Conservation (phyloP, 352 stramenopile genomes). For the Pythium sukuiense region DNA sequence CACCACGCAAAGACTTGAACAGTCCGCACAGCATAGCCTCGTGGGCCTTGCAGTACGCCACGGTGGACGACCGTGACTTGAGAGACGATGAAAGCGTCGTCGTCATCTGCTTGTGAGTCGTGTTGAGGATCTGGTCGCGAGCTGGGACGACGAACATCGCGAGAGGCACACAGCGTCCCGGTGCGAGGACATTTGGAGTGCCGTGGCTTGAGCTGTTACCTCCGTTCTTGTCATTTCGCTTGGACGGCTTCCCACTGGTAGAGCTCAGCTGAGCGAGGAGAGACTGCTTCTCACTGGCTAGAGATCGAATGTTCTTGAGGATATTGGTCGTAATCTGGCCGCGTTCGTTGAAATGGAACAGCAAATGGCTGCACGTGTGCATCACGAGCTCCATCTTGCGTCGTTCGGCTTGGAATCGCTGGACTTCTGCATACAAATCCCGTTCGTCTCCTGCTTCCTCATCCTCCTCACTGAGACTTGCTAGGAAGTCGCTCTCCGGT, state of each 20-base stretch:
- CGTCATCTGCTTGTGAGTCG: conserved; percentile 29
- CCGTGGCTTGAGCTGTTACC: conserved; percentile 18
- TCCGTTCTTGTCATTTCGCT: conserved; percentile 38
- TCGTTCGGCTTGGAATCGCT: conserved; percentile 42
- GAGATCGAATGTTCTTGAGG: conserved; percentile 45
- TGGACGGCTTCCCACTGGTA: conserved; percentile 30
- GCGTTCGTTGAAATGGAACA: conserved; percentile 52
- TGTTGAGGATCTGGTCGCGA: conserved; percentile 42
- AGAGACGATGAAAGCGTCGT: conserved; percentile 18
- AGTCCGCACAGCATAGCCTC: conserved; percentile 53
- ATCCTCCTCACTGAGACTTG: background rate
- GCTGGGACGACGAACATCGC: conserved; percentile 64
- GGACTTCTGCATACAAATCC: conserved; percentile 22
- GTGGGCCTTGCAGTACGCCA: conserved; percentile 56
- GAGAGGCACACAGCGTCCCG: conserved; percentile 65
- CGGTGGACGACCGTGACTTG: conserved; percentile 47
- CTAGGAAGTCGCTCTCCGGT: conserved; percentile 40
- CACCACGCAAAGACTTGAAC: conserved; percentile 55
- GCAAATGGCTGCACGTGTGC: conserved; percentile 54
- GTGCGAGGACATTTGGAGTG: conserved; percentile 42
- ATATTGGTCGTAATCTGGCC: conserved; percentile 40
- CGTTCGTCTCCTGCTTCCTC: conserved; percentile 11
- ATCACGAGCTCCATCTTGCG: conserved; percentile 72
- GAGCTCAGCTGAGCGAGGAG: conserved; percentile 37
- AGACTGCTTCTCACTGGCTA: conserved; percentile 60